Evolutionary conservation across 257 asterid genomes (phyloP).

Genomic region (Petrea volubilis): DNA sequence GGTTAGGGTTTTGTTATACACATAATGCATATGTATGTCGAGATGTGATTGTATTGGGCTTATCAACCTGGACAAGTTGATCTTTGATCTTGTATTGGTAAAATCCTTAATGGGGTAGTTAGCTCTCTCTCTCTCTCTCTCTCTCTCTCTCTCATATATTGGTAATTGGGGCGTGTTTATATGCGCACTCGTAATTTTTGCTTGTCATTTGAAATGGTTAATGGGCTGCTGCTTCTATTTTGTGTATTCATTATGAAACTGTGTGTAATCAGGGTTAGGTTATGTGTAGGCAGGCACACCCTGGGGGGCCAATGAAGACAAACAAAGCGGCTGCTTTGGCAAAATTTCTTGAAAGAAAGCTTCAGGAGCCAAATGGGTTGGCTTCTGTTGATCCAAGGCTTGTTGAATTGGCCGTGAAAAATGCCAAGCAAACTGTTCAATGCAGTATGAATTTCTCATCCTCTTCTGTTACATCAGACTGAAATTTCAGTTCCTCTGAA

Average conservation of each 20-base stretch:
- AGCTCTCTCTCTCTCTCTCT: not conserved
- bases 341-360: constrained; percentile 82
- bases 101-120: not conserved
- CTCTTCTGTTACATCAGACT: not conserved
- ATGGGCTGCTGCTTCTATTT: constrained; percentile 18
- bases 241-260: constrained; percentile 8
- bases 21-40: not conserved
- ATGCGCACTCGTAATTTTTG: not conserved
- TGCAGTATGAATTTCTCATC: constrained; percentile 46
- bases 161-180: not conserved
- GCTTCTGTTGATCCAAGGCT: constrained; percentile 75
- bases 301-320: constrained; percentile 93
- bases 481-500: not conserved
- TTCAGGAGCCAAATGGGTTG: constrained; percentile 81
- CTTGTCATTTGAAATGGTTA: constrained; percentile 4
- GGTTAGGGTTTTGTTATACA: constrained; percentile 25
- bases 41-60: not conserved
- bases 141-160: not conserved
- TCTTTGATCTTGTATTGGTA: constrained; percentile 9
- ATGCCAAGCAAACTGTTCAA: constrained; percentile 76
- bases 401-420: constrained; percentile 76
- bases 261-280: constrained; percentile 14
- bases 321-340: constrained; percentile 98
- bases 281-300: constrained; percentile 77
- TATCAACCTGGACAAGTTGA: not conserved